Evolutionary conservation across 2,329 filamentous ascomycete genomes (phyloP).

Genomic region (Parastagonospora nodorum): DNA sequence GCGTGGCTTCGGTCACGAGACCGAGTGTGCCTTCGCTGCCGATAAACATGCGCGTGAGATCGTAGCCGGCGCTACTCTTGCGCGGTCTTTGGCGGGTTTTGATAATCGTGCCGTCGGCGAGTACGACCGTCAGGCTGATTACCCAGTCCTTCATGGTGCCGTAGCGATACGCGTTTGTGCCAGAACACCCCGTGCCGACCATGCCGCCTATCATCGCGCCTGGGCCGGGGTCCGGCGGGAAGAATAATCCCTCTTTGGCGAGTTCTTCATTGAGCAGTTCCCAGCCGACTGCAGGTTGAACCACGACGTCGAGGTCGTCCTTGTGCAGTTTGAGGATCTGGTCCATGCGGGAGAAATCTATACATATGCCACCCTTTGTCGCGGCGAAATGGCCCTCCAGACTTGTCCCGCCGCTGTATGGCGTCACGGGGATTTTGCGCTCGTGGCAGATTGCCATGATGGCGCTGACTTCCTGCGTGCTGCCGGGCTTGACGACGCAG

Average conservation of each 20-base stretch:
- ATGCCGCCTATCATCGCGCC: constrained; percentile 92
- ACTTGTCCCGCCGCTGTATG: constrained; percentile 86
- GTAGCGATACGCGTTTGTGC: constrained; percentile 90
- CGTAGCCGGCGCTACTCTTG: constrained; percentile 90
- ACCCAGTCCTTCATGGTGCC: constrained; percentile 97
- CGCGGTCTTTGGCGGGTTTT: constrained; percentile 86
- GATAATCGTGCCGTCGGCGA: constrained; percentile 88
- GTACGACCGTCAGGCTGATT: constrained; percentile 80
- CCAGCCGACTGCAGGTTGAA: constrained; percentile 77
- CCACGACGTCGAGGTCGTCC: constrained; percentile 64
- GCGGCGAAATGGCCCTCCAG: constrained; percentile 88
- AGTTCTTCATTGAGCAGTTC: constrained; percentile 82
- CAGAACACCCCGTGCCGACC: constrained; percentile 76
- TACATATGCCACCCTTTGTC: constrained; percentile 79
- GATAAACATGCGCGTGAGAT: constrained; percentile 86
- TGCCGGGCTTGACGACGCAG: constrained; percentile 74
- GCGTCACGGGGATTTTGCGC: constrained; percentile 81
- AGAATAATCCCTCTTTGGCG: constrained; percentile 75
- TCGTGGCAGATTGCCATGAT: constrained; percentile 88
- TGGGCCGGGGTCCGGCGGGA: constrained; percentile 88
- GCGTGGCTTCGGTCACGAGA: constrained; percentile 85
- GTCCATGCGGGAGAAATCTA: constrained; percentile 88
- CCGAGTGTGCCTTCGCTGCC: constrained; percentile 91
- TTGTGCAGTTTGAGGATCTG: constrained; percentile 77
- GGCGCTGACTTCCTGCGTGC: constrained; percentile 81